Evolutionary conservation across 495 filamentous ascomycete genomes (phyloP), one percentile per base, ranked within the genome.

Genomic region (Aspergillus cristatus): DNA sequence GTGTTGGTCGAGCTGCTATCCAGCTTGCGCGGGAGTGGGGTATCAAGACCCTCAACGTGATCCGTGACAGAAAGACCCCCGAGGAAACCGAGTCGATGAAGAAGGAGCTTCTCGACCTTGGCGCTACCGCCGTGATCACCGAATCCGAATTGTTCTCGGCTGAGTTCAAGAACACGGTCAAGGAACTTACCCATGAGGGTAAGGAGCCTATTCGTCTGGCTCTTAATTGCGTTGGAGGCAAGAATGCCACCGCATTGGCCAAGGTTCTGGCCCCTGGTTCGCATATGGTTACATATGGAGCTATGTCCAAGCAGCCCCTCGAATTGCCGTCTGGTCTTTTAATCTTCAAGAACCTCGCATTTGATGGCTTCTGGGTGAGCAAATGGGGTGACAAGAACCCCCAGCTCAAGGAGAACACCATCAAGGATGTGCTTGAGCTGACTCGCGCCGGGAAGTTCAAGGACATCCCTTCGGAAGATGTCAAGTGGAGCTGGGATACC

Each of bases 161-260:
- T 38, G 68, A 60, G 4, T 90, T 93, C 52, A 53, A 55, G 18
- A 72, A 79, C 6, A 53, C 63, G 38, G 67, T 93, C 7, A 74
- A 81, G 24, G 73, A 82, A 35, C 70, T 78, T 58, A 93, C 86
- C 20, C 68, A 76, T 28, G 75, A 78, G 3, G 82, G 75, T 2
- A 63, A 74, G 12, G 79, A 86, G 39, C 68, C 73, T 0, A 66
- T 94, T 29, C 72, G 76, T 38, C 62, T 98, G 4, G 93, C 77
- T 0, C 57, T 98, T 32, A 97, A 98, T 52, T 98, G 93, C 53
- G 91, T 98, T 0, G 93, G 91, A n/a, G 91, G 91, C 1, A 83
- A 86, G 54, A 74, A 78, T 26, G 84, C 85, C 3, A 72, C 76
- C 17, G 71, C 78, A 1, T 59, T 97, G 46, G 82, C 86, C 4